phyloP scores from a whole-genome alignment of 2,329 filamentous ascomycete genomes.

The Trichoderma cornu-damae region DNA sequence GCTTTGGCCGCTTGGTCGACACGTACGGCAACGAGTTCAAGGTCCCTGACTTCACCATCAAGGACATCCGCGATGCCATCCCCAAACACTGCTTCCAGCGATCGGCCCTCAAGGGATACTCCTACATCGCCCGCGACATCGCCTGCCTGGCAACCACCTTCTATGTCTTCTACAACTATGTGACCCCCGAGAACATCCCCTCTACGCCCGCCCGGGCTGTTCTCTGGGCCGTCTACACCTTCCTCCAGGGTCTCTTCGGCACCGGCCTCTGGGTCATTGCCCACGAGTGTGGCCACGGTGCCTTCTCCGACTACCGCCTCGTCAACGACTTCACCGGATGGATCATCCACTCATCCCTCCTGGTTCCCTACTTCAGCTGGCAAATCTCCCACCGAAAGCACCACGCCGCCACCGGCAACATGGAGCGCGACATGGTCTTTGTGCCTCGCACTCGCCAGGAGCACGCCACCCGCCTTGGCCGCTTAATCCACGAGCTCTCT shows the following conservation, averaged over 20 bases:
- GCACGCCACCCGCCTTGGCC: constrained; percentile 70
- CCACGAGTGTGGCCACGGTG: constrained; percentile 95
- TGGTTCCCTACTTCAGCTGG: constrained; percentile 99
- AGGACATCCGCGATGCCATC: constrained; percentile 94
- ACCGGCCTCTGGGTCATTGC: constrained; percentile 95
- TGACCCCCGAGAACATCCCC: constrained; percentile 78
- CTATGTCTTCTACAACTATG: constrained; percentile 80
- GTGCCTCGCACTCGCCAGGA: constrained; percentile 85
- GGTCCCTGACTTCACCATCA: constrained; percentile 93
- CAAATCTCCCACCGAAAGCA: constrained; percentile 99
- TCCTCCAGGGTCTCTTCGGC: constrained; percentile 86
- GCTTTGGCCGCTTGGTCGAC: constrained; percentile 69
- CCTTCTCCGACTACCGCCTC: constrained; percentile 87
- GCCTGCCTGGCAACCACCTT: constrained; percentile 69
- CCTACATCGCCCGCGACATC: constrained; percentile 81
- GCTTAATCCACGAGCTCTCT: constrained; percentile 70
- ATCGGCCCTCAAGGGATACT: constrained; percentile 67
- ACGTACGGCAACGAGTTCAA: constrained; percentile 94
- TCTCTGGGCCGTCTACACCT: constrained; percentile 62
- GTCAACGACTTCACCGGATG: constrained; percentile 91
- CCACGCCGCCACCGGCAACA: constrained; percentile 96
- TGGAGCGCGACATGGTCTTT: constrained; percentile 99
- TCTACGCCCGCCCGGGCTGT: constrained; percentile 60
- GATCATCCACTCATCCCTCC: constrained; percentile 79
- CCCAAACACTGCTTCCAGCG: constrained; percentile 96